phyloP scores from a whole-genome alignment of 768 basidiomycete genomes.

The Xanthoconium stramineum region DNA sequence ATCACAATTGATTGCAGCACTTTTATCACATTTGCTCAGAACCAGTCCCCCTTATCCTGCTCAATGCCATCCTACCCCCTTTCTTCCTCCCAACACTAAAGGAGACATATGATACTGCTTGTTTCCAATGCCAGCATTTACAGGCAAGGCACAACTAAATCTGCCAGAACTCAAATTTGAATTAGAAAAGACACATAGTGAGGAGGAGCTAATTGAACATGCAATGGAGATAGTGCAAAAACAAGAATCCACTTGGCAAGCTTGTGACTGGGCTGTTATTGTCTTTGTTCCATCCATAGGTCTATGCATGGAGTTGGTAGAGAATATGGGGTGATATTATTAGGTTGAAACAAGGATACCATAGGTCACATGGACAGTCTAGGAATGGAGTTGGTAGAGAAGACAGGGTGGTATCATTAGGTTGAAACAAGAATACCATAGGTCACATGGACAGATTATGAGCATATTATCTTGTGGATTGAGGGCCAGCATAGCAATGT shows the following conservation, averaged over 20 bases:
- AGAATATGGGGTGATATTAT: background rate
- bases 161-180: constrained; percentile 6
- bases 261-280: background rate
- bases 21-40: background rate
- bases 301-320: background rate
- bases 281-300: constrained; percentile 8
- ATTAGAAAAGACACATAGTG: background rate
- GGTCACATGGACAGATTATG: background rate
- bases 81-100: background rate
- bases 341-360: constrained; percentile 11
- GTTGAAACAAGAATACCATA: constrained; percentile 5
- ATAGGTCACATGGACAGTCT: too few species aligned
- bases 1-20: constrained; percentile 1
- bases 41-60: constrained; percentile 17
- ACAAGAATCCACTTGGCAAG: accelerated
- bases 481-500: background rate
- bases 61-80: constrained; percentile 18
- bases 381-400: background rate
- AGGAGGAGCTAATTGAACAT: background rate
- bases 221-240: background rate
- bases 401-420: constrained; percentile 6
- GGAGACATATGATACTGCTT: constrained; percentile 1
- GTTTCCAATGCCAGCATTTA: background rate
- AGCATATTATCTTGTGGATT: constrained; percentile 9
- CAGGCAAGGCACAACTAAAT: background rate